Percentiles rank a stretch among this genome's conserved stretches.
phyloP scores from a whole-genome alignment of 2,329 filamentous ascomycete genomes.

The Aspergillus alliaceus region DNA sequence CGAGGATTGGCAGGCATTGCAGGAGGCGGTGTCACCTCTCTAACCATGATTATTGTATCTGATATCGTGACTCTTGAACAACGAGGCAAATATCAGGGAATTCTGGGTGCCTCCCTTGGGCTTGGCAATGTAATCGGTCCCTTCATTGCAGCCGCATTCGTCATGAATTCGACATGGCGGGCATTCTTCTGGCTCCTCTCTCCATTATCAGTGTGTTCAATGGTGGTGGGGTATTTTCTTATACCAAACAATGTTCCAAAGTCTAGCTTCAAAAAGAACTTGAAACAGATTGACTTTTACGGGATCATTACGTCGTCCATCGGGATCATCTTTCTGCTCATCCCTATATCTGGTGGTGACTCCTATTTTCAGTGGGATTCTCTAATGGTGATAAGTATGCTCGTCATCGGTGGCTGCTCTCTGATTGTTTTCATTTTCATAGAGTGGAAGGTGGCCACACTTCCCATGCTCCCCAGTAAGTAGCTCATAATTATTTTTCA shows the following conservation, averaged over 20 bases:
- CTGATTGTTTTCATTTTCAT: constrained; percentile 53
- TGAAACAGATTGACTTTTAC: constrained; percentile 59
- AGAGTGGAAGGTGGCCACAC: constrained; percentile 55
- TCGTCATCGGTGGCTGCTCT: constrained; percentile 50
- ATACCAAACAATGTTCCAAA: constrained; percentile 54
- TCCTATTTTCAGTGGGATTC: constrained; percentile 58
- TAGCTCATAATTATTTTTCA: background rate
- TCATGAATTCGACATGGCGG: constrained; percentile 45
- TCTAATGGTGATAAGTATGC: constrained; percentile 60
- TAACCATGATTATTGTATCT: constrained; percentile 63
- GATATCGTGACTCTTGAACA: constrained; percentile 61
- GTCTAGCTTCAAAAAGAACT: constrained; percentile 48
- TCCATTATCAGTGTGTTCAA: constrained; percentile 51
- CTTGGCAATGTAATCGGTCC: constrained; percentile 50
- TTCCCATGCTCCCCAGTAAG: constrained; percentile 59
- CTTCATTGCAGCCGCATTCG: constrained; percentile 49
- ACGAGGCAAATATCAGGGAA: constrained; percentile 56
- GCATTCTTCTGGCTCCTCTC: constrained; percentile 54
- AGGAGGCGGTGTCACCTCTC: constrained; percentile 59
- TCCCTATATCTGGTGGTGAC: constrained; percentile 63
- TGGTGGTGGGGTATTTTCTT: constrained; percentile 50
- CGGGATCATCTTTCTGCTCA: constrained; percentile 60
- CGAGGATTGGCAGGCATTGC: constrained; percentile 62
- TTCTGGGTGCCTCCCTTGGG: constrained; percentile 47
- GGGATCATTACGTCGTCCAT: constrained; percentile 57